Base-by-base conservation (phyloP, 208 protist species). In the Blastocrithidia nonstop region DNA sequence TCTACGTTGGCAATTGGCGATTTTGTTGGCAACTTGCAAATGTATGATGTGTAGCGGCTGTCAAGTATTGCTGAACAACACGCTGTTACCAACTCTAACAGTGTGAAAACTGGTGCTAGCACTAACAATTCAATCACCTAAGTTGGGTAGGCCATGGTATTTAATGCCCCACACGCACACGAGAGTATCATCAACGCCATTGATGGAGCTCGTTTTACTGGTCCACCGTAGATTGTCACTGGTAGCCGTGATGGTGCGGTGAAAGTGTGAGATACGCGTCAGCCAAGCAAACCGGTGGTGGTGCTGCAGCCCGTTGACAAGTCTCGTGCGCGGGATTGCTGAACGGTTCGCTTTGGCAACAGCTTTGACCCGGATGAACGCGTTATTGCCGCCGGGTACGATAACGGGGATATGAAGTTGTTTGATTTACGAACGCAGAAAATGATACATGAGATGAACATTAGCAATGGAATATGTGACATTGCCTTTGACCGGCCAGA, bases 391-490 rank as follows among this genome's bases (percentile, higher is more conserved):
- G 75, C 79, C 7, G 93, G 90, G 1, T 97, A 96, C 60, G 89
- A 96, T 53, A 97, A 96, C 62, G 93, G 93, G 19, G 93, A 97
- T 55, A 62, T 97, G 28, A 97, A 97, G 53, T 49, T 97, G 6
- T 96, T 95, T 40, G 93, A 97, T 49, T 53, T 97, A 19, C 75
- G 86, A 49, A 93, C 56, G 13, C 86, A 85, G 46, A 77, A 68
- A 47, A 75, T 95, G 65, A 45, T 78, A 16, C 88, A 87, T 51
- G 88, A 97, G 60, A 90, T 93, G 37, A 96, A 96, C 51, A 71
- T 96, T 20, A 46, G 50, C 29, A 96, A 96, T 58, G 93, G 93
- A 41, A 71, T 96, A 32, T 95, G 87, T 54, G 61, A 73, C 16
- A 20, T 97, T 20, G 79, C 88, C 55, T 96, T 97, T 50, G 93